phyloP scores from a whole-genome alignment of 768 basidiomycete species.

The Cubamyces sp. region DNA sequence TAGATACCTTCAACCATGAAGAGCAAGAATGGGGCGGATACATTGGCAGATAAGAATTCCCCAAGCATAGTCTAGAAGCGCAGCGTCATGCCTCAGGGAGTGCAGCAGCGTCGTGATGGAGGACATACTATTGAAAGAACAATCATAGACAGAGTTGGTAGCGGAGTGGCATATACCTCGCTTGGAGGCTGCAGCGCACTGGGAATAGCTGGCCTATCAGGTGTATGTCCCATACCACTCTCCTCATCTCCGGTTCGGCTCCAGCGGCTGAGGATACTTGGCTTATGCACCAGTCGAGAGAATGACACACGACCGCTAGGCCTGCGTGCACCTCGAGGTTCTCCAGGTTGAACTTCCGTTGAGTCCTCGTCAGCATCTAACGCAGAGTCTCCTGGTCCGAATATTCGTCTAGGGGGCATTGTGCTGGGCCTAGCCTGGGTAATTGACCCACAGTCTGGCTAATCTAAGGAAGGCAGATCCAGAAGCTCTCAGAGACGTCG shows the following conservation, averaged over 20 bases:
- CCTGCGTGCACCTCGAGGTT: not conserved
- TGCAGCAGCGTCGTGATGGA: not conserved
- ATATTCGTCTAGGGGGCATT: conserved; percentile 24
- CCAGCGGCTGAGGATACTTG: conserved; percentile 31
- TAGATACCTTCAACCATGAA: conserved; percentile 89
- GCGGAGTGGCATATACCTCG: conserved; percentile 77
- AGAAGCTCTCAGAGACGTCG: no score
- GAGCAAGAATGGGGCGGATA: conserved; percentile 87
- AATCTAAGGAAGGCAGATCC: no score
- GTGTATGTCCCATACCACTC: conserved; percentile 22
- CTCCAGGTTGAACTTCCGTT: not conserved
- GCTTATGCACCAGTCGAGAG: conserved; percentile 26
- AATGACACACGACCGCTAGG: conserved; percentile 34
- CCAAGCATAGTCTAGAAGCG: conserved; percentile 81
- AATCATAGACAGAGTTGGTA: conserved; percentile 86
- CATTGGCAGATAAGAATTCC: conserved; percentile 93
- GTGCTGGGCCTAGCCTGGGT: not conserved
- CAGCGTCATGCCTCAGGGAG: not conserved
- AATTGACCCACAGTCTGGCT: not conserved
- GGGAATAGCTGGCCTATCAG: conserved; percentile 72
- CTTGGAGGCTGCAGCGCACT: conserved; percentile 63
- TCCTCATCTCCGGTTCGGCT: conserved; percentile 31
- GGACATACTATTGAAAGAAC: conserved; percentile 85
- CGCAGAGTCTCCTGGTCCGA: conserved; percentile 24
- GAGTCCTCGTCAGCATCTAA: conserved; percentile 15